These are phyloP conservation scores for Emergomyces africanus DNA, from an alignment of 2,329 filamentous ascomycete species.

Conservation along the genomic window DNA sequence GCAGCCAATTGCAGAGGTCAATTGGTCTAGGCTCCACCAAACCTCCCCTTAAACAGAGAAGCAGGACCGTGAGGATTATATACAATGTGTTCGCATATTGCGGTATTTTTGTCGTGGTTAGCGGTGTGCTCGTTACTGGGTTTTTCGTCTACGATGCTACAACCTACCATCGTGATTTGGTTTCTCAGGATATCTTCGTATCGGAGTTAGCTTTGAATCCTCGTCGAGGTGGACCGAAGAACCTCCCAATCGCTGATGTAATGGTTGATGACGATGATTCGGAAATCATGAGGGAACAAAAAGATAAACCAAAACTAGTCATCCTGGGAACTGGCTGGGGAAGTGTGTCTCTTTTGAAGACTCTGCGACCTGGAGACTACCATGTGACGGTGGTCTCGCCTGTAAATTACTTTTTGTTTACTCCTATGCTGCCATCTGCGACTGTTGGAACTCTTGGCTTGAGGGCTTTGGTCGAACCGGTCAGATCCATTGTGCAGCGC, in stretches of 20 bases:
- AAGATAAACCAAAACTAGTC: constrained; percentile 84
- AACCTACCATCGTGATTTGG: constrained; percentile 66
- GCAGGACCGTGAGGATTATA: constrained; percentile 37
- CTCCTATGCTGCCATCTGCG: constrained; percentile 92
- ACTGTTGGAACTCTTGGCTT: constrained; percentile 92
- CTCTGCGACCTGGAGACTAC: constrained; percentile 79
- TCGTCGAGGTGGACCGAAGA: constrained; percentile 78
- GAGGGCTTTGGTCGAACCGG: constrained; percentile 82
- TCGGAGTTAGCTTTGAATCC: constrained; percentile 73
- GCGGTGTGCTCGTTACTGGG: constrained; percentile 56
- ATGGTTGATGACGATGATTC: constrained; percentile 81
- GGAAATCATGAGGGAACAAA: constrained; percentile 54
- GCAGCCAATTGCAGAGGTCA: neutral
- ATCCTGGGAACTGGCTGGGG: constrained; percentile 94
- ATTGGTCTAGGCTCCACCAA: constrained; percentile 19
- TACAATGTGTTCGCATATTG: constrained; percentile 59
- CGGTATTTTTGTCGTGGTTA: constrained; percentile 61
- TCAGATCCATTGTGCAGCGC: constrained; percentile 66
- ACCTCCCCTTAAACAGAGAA: constrained; percentile 15
- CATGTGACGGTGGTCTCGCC: constrained; percentile 93
- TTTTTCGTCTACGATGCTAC: constrained; percentile 93
- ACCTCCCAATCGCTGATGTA: constrained; percentile 78
- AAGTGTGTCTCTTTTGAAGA: constrained; percentile 81
- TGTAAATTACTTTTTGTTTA: constrained; percentile 95
- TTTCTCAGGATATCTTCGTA: constrained; percentile 62